Evolutionary conservation across 352 stramenopile genomes (phyloP).

Genomic region (Pythium vanterpoolii): DNA sequence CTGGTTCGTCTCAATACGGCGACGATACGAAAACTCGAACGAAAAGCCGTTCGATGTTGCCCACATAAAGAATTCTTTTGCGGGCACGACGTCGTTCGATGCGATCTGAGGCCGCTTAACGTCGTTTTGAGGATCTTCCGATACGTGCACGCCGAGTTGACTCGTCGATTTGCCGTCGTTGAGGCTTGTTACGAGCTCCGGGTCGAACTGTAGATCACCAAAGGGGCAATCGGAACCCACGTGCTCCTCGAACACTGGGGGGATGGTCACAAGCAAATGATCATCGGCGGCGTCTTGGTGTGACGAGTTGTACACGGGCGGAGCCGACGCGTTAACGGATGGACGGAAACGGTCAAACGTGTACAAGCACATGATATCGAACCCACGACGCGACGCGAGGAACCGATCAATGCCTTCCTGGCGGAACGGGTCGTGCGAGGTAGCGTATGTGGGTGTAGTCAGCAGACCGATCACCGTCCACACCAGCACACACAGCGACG

Average conservation of each 20-base stretch:
- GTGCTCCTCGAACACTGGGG: slow-evolving; percentile 25
- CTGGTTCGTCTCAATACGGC: slow-evolving; percentile 28
- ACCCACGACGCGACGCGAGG: slow-evolving; percentile 4
- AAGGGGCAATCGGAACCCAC: slow-evolving; percentile 43
- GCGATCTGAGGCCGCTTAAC: slow-evolving; percentile 45
- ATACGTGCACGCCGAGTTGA: slow-evolving; percentile 47
- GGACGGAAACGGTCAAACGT: slow-evolving; percentile 29
- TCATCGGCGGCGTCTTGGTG: not conserved
- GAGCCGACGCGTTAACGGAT: slow-evolving; percentile 1
- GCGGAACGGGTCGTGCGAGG: not conserved
- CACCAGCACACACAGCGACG: not conserved
- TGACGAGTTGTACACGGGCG: not conserved
- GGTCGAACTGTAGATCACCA: slow-evolving; percentile 52
- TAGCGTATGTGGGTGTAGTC: not conserved
- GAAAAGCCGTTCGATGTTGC: slow-evolving; percentile 34
- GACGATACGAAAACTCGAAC: slow-evolving; percentile 67
- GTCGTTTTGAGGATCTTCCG: slow-evolving; percentile 26
- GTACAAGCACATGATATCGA: slow-evolving; percentile 36
- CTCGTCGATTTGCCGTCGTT: slow-evolving; percentile 24
- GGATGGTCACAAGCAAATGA: slow-evolving; percentile 7
- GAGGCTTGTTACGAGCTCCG: slow-evolving; percentile 41
- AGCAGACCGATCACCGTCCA: not conserved
- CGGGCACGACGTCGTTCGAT: slow-evolving; percentile 42
- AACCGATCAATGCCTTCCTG: slow-evolving; percentile 22
- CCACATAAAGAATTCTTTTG: slow-evolving; percentile 46